phyloP scores from a whole-genome alignment of 1,139 yeast species.

The Taphrina pruni region DNA sequence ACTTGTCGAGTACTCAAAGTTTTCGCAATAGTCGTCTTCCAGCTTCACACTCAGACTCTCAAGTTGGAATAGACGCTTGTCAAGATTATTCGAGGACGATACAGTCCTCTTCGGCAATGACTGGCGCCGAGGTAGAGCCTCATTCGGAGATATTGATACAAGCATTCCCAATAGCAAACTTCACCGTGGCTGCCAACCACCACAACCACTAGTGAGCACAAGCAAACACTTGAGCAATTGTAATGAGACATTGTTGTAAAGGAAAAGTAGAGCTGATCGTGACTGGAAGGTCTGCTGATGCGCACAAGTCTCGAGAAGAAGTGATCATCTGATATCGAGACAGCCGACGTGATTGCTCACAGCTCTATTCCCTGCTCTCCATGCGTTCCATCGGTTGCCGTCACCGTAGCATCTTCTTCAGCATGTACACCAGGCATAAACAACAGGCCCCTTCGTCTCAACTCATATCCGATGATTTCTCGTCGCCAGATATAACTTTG shows the following conservation, averaged over 20 bases:
- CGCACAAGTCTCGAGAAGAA: no score
- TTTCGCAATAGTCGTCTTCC: neutral
- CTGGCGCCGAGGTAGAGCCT: neutral
- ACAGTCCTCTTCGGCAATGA: neutral
- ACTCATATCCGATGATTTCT: conserved; percentile 43
- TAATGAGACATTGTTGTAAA: neutral
- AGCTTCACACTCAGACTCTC: neutral
- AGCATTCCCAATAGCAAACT: neutral
- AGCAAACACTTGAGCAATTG: neutral
- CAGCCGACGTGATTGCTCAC: neutral
- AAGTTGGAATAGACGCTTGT: neutral
- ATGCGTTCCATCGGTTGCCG: neutral
- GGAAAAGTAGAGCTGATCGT: neutral
- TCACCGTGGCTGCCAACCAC: no score
- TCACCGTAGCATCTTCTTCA: neutral
- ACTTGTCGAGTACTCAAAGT: neutral
- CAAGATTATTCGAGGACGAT: neutral
- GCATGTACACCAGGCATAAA: conserved; percentile 7
- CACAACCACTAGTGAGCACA: neutral
- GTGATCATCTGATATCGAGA: no score
- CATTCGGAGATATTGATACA: conserved; percentile 3
- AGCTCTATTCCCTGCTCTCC: conserved; percentile 3
- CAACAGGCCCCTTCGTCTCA: conserved; percentile 33
- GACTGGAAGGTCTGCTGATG: no score
- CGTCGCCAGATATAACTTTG: conserved; percentile 46